Conservation (phyloP, 495 filamentous ascomycete species). For the Neurospora discreta region DNA sequence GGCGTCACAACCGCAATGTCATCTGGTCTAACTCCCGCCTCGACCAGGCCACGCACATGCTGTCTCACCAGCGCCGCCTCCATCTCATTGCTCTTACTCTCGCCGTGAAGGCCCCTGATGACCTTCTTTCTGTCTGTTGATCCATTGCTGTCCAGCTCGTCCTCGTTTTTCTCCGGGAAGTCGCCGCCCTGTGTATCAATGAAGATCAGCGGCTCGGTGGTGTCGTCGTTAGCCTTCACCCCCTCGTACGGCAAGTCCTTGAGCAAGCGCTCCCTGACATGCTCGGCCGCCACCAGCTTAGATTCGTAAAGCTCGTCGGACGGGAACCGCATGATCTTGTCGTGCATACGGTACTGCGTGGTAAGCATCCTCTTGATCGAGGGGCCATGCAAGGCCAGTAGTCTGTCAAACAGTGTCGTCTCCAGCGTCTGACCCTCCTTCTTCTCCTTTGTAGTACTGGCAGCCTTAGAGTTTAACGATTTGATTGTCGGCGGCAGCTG, state of each 20-base stretch:
- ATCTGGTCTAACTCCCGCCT: slow-evolving; percentile 63
- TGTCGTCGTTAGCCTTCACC: slow-evolving; percentile 77
- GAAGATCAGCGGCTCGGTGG: slow-evolving; percentile 77
- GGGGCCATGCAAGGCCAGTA: slow-evolving; percentile 71
- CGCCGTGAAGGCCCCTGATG: slow-evolving; percentile 45
- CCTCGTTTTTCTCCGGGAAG: slow-evolving; percentile 45
- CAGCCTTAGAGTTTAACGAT: slow-evolving; percentile 48
- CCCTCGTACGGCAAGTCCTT: slow-evolving; percentile 61
- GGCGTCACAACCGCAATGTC: slow-evolving; percentile 92
- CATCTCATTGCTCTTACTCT: slow-evolving; percentile 89
- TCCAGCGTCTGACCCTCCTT: slow-evolving; percentile 52
- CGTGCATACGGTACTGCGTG: slow-evolving; percentile 99
- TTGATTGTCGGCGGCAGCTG: slow-evolving; percentile 95
- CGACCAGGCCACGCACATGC: slow-evolving; percentile 66
- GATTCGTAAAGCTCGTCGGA: slow-evolving; percentile 79
- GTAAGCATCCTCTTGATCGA: slow-evolving; percentile 87
- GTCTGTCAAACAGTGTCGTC: slow-evolving; percentile 80
- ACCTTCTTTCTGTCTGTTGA: slow-evolving; percentile 11
- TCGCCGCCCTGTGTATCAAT: slow-evolving; percentile 94
- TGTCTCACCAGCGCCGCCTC: slow-evolving; percentile 70
- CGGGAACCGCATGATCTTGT: slow-evolving; percentile 87
- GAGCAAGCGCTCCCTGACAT: slow-evolving; percentile 63
- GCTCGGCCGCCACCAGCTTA: slow-evolving; percentile 66
- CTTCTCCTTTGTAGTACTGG: slow-evolving; percentile 12
- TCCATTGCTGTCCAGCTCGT: slow-evolving; percentile 1